Conservation (phyloP, 2,329 filamentous ascomycete genomes). For the Claviceps capensis region DNA sequence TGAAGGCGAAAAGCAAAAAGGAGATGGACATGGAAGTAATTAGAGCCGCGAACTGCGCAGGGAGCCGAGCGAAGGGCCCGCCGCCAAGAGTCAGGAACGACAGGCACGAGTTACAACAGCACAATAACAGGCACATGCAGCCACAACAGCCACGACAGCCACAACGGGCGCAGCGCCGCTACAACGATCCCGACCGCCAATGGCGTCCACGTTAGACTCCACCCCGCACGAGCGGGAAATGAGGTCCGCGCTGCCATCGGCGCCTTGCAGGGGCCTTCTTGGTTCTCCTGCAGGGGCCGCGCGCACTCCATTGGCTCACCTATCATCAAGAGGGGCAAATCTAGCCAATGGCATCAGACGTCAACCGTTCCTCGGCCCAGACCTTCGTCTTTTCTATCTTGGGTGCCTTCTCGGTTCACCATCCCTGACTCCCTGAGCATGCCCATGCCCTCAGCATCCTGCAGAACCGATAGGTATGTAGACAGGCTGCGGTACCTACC, state of each 20-base stretch:
- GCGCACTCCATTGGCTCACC: conserved; percentile 3
- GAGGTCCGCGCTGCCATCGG: conserved; percentile 4
- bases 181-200: not conserved
- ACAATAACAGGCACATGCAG: not conserved
- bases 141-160: not conserved
- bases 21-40: conserved; percentile 1
- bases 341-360: conserved; percentile 2
- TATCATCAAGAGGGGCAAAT: not conserved
- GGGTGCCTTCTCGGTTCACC: no score
- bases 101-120: not conserved
- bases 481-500: no score
- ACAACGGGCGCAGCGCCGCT: not conserved
- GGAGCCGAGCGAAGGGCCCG: not conserved
- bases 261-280: not conserved
- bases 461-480: no score
- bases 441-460: no score
- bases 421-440: no score
- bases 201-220: not conserved
- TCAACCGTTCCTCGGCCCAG: not conserved
- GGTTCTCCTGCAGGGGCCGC: conserved; percentile 2
- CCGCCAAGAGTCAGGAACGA: not conserved
- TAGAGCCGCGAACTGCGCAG: not conserved
- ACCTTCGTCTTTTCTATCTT: not conserved
- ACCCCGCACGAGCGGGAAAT: conserved; percentile 5
- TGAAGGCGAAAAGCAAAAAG: not conserved